Conservation (phyloP, 768 basidiomycete species). For the Trametes cubensis region DNA sequence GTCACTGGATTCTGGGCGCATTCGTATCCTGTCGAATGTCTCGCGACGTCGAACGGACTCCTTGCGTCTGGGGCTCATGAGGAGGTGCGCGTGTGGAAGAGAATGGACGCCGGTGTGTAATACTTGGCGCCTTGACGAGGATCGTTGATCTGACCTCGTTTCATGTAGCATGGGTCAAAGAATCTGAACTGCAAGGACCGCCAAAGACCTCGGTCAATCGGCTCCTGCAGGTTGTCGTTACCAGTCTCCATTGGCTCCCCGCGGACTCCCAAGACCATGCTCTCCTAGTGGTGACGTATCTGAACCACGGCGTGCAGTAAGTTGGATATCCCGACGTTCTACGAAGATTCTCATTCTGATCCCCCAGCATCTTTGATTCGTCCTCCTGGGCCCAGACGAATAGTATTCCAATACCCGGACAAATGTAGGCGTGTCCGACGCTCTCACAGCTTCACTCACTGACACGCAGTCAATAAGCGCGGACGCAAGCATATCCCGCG, state of each 20-base stretch:
- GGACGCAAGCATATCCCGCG: conserved; percentile 3
- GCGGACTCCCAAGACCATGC: too few relatives aligned
- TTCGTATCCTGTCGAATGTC: conserved; percentile 8
- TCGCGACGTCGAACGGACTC: background rate
- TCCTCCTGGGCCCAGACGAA: conserved; percentile 3
- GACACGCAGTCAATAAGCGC: background rate
- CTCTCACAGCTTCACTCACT: background rate
- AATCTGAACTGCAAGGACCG: background rate
- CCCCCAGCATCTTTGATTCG: background rate
- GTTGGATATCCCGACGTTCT: too few relatives aligned
- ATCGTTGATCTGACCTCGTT: too few relatives aligned
- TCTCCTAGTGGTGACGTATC: conserved; percentile 10
- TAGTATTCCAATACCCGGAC: conserved; percentile 4
- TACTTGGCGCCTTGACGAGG: too few relatives aligned
- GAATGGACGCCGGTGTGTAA: too few relatives aligned
- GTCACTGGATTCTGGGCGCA: conserved; percentile 9
- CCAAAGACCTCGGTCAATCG: conserved; percentile 6
- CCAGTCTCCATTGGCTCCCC: conserved; percentile 3
- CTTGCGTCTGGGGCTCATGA: conserved; percentile 7
- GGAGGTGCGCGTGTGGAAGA: conserved; percentile 8
- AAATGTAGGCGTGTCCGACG: conserved; percentile 4
- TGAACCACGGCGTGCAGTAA: conserved; percentile 18
- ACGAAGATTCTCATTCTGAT: too few relatives aligned
- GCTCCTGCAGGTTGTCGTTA: background rate
- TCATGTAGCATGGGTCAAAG: background rate